A percentile compares a stretch with the other conserved stretches of the same genome.
Evolutionary conservation across 164 flowering plant species (phyloP).

Genomic region (Buxus sempervirens): DNA sequence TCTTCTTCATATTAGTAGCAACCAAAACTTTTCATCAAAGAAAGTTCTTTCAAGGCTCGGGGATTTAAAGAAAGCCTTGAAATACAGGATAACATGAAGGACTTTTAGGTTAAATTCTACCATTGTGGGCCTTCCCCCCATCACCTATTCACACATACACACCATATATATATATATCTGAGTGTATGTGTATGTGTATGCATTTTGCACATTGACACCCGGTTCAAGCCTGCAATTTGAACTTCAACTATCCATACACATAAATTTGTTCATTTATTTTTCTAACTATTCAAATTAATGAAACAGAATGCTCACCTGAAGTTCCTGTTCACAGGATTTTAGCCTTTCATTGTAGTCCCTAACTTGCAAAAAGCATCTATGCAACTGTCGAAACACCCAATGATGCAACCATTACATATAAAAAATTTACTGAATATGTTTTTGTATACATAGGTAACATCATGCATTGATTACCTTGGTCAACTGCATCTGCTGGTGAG

Average conservation of each 20-base stretch:
- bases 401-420: neutral
- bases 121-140: too few species aligned
- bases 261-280: neutral
- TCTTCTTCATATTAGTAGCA: too few species aligned
- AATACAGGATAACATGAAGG: too few species aligned
- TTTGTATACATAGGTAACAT: neutral
- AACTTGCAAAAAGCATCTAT: constrained; percentile 59
- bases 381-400: constrained; percentile 44
- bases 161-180: too few species aligned
- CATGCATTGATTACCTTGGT: constrained; percentile 42
- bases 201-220: neutral
- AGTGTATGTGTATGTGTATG: neutral
- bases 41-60: too few species aligned
- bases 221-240: neutral
- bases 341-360: constrained; percentile 54
- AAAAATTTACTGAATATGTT: neutral
- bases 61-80: too few species aligned
- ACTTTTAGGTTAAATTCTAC: too few species aligned
- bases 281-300: neutral
- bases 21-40: too few species aligned
- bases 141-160: too few species aligned
- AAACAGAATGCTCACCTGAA: constrained; percentile 51
- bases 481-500: constrained; percentile 52
- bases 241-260: neutral
- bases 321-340: constrained; percentile 65